Conservation (phyloP, 108 stramenopile genomes). For the Cyclostephanos tholiformis region DNA sequence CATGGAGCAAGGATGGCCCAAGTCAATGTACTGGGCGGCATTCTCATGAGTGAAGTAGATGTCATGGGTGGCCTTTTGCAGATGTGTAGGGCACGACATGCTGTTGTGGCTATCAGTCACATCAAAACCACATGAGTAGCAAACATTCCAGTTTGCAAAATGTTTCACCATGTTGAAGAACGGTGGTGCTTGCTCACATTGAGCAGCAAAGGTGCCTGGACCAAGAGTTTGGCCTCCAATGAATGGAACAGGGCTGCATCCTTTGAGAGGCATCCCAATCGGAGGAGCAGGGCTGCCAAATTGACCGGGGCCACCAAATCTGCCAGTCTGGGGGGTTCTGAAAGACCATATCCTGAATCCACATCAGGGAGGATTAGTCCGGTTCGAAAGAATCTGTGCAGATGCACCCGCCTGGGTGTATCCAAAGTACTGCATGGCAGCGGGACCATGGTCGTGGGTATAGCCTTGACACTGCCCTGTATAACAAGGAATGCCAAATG, state of each 20-base stretch:
- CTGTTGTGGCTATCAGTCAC: neutral
- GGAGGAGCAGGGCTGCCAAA: too few species aligned
- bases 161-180: neutral
- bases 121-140: neutral
- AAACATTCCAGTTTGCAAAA: neutral
- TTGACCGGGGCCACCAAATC: too few species aligned
- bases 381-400: too few species aligned
- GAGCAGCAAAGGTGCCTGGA: too few species aligned
- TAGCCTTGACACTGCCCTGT: neutral
- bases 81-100: neutral
- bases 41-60: neutral
- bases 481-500: neutral
- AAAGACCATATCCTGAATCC: too few species aligned
- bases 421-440: too few species aligned
- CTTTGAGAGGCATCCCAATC: too few species aligned
- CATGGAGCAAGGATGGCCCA: neutral
- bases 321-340: too few species aligned
- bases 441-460: neutral
- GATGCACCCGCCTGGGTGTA: too few species aligned
- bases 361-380: too few species aligned
- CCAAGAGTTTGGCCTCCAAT: too few species aligned
- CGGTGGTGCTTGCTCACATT: neutral
- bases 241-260: too few species aligned
- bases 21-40: neutral
- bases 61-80: neutral